phyloP scores from a whole-genome alignment of 129 eudicot genomes.

The Deinandra increscens region DNA sequence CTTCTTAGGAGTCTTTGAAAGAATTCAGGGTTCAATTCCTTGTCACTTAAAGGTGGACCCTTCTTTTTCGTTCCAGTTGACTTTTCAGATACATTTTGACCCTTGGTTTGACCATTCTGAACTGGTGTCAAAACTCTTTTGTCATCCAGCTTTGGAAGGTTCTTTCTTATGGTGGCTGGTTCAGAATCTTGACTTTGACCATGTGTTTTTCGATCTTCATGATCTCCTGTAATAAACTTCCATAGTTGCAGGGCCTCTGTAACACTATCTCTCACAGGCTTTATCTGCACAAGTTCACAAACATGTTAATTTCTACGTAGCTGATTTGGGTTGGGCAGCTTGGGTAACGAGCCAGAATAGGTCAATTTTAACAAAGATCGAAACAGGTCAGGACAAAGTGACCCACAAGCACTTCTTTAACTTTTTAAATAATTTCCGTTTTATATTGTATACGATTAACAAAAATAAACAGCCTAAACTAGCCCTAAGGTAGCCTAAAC shows the following conservation, averaged over 20 bases:
- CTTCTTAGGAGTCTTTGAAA: constrained; percentile 76
- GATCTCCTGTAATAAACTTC: constrained; percentile 71
- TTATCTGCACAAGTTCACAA: constrained; percentile 54
- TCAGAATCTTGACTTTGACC: constrained; percentile 48
- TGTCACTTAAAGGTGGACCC: constrained; percentile 73
- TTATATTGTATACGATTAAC: not conserved
- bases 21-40: constrained; percentile 79
- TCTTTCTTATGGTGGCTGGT: constrained; percentile 38
- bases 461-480: no score
- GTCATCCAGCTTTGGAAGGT: constrained; percentile 34
- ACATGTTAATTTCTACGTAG: not conserved
- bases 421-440: not conserved
- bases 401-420: not conserved
- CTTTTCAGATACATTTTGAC: constrained; percentile 49
- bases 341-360: not conserved
- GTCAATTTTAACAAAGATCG: not conserved
- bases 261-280: constrained; percentile 95
- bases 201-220: constrained; percentile 48
- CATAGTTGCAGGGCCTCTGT: constrained; percentile 85
- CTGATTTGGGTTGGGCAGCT: not conserved
- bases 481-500: no score
- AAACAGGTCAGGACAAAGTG: not conserved
- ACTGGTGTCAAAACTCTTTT: constrained; percentile 38
- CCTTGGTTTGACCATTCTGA: constrained; percentile 46
- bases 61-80: constrained; percentile 68